Conservation (phyloP, 2,329 filamentous ascomycete species). For the Pyricularia sp. region DNA sequence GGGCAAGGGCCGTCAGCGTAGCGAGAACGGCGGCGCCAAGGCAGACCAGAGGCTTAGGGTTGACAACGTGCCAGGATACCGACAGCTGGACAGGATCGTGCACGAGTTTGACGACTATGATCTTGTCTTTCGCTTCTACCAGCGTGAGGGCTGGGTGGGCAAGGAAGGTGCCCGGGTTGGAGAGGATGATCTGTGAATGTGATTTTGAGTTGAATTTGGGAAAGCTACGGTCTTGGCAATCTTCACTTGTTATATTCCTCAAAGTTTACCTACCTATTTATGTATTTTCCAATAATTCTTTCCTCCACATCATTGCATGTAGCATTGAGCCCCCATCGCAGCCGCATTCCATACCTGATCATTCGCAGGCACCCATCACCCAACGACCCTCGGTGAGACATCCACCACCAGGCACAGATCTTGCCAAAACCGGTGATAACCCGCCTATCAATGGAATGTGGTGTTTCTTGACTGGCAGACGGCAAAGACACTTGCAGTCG, state of each 20-base stretch:
- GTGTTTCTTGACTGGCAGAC: neutral
- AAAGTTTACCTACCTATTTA: neutral
- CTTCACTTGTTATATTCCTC: neutral
- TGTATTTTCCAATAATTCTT: neutral
- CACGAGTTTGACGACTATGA: conserved; percentile 98
- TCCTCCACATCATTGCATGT: neutral
- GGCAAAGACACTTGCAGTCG: neutral
- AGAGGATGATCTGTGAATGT: conserved; percentile 26
- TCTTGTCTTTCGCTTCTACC: conserved; percentile 92
- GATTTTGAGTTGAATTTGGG: neutral
- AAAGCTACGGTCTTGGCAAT: neutral
- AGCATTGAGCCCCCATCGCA: neutral
- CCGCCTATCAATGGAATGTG: neutral
- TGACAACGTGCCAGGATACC: conserved; percentile 78
- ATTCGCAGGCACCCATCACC: neutral
- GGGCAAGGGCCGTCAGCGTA: conserved; percentile 42
- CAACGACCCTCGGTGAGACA: neutral
- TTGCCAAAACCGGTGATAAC: neutral
- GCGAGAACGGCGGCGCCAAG: neutral
- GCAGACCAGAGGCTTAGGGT: conserved; percentile 39
- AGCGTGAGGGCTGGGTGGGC: conserved; percentile 69
- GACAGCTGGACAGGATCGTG: conserved; percentile 85
- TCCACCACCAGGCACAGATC: neutral
- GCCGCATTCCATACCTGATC: neutral
- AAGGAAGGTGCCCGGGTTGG: conserved; percentile 43